A percentile compares a stretch with the other conserved stretches of the same genome.
Evolutionary conservation across 768 basidiomycete species (phyloP).

Genomic region (Agrocybe chaxingu): DNA sequence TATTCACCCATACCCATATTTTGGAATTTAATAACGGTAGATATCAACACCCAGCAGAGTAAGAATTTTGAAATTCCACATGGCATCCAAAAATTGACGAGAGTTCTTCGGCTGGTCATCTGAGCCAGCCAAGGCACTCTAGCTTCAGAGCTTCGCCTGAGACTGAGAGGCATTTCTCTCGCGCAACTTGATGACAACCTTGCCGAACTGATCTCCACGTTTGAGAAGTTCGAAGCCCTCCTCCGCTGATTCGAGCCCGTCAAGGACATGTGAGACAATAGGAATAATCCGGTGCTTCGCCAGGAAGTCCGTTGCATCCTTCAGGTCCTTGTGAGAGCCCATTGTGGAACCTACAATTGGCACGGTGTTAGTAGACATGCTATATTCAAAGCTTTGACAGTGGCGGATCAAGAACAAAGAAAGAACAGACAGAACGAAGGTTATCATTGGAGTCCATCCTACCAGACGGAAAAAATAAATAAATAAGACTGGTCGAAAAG

Average conservation of each 20-base stretch:
- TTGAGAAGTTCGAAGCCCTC: slow-evolving; percentile 69
- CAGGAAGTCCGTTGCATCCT: slow-evolving; percentile 70
- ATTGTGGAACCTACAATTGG: slow-evolving; percentile 68
- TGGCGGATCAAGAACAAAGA: background rate
- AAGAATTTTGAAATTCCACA: too few relatives aligned
- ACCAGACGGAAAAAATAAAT: background rate
- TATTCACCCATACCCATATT: background rate
- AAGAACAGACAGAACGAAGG: background rate
- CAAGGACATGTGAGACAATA: slow-evolving; percentile 65
- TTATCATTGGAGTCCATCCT: background rate
- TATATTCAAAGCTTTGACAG: too few relatives aligned
- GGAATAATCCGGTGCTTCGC: slow-evolving; percentile 64
- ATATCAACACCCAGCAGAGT: too few relatives aligned
- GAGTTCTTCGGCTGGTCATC: too few relatives aligned
- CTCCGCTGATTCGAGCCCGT: slow-evolving; percentile 62
- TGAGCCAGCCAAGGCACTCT: too few relatives aligned
- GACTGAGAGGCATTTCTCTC: background rate
- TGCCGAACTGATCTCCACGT: slow-evolving; percentile 71
- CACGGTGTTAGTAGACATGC: too few relatives aligned
- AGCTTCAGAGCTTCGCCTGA: background rate
- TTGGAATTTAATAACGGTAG: too few relatives aligned
- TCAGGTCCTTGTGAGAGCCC: slow-evolving; percentile 76
- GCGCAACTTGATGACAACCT: slow-evolving; percentile 59
- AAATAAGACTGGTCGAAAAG: too few relatives aligned
- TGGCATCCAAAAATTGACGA: too few relatives aligned